Base-by-base conservation (phyloP, 2,329 filamentous ascomycete genomes). In the Stromatinia cepivora region DNA sequence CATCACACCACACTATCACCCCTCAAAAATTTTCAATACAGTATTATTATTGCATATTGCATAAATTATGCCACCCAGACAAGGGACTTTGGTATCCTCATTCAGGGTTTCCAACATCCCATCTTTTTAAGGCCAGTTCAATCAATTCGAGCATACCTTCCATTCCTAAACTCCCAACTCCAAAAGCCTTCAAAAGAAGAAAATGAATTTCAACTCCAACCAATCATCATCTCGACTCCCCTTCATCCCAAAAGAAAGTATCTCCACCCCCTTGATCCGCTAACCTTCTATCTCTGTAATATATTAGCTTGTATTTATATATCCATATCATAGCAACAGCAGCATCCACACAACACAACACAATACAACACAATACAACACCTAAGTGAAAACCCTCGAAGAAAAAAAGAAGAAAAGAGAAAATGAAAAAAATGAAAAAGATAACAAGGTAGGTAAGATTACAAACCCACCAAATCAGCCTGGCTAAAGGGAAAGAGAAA, bases 181-280 rank as follows among this genome's bases (percentile, higher is more conserved):
- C 34, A 34, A 1, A 1, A 6, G 34, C 34, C 34, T 8, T 34
- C 34, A 0, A 42, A 6, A 6, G 6, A 42, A 17, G 15, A 42
- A 17, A 17, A 4, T 0, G 39, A 42, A 17, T 17, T n/a, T n/a
- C 5, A 3, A 42, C 13, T 42, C 13, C 39, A 17, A 42, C 5
- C 22, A 25, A 3, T 9, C 6, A 36, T 52, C 45, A 63, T 39
- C 31, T 36, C 9, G 59, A 52, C 11, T 52, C 46, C 17, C 46
- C 31, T n/a, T 59, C 39, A 17, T 66, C 64, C 53, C 53, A 67
- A 39, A 61, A 59, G 28, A 67, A 66, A 2, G 64, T 66, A 17
- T 59, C 31, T 5, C 42, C 64, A 3, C 46, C 31, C 2, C 9
- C n/a, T 25, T 10, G 59, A 39, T 59, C 31, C 13, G 64, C 22